These are phyloP conservation scores for Zelopaecilomyces penicillatus DNA, from an alignment of 2,329 filamentous ascomycete genomes.

Conservation along the genomic window DNA sequence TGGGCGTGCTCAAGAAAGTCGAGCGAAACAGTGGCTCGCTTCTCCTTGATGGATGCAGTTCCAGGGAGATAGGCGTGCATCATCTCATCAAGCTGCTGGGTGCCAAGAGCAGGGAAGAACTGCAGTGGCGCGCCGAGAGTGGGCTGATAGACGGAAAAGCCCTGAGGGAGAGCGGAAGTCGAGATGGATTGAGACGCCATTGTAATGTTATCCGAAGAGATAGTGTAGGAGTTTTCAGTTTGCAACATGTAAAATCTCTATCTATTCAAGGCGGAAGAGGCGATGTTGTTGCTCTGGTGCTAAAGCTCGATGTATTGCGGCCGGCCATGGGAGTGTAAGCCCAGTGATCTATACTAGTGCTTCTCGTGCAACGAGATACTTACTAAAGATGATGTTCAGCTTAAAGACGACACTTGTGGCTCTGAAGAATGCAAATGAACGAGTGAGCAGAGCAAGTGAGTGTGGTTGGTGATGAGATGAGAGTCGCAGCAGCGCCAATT, in stretches of 20 bases:
- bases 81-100: slow-evolving; percentile 51
- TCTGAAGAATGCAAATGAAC: not conserved
- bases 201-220: not conserved
- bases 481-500: slow-evolving; percentile 8
- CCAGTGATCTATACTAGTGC: not conserved
- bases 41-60: slow-evolving; percentile 45
- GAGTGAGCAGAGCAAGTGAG: not conserved
- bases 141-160: slow-evolving; percentile 54
- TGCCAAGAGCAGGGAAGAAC: slow-evolving; percentile 58
- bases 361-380: not conserved
- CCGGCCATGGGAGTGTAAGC: slow-evolving; percentile 9
- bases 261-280: not conserved
- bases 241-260: no score
- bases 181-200: slow-evolving; percentile 19
- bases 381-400: slow-evolving; percentile 4
- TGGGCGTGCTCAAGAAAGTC: slow-evolving; percentile 50
- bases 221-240: no score
- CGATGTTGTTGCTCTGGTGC: not conserved
- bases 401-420: not conserved
- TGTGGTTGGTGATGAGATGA: not conserved
- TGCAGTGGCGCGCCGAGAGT: slow-evolving; percentile 48
- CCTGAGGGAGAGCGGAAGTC: slow-evolving; percentile 27
- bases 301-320: not conserved
- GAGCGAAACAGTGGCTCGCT: slow-evolving; percentile 48
- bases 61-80: slow-evolving; percentile 51